Evolutionary conservation across 495 filamentous ascomycete genomes (phyloP).

Genomic region (Hypoxylon perforatum): DNA sequence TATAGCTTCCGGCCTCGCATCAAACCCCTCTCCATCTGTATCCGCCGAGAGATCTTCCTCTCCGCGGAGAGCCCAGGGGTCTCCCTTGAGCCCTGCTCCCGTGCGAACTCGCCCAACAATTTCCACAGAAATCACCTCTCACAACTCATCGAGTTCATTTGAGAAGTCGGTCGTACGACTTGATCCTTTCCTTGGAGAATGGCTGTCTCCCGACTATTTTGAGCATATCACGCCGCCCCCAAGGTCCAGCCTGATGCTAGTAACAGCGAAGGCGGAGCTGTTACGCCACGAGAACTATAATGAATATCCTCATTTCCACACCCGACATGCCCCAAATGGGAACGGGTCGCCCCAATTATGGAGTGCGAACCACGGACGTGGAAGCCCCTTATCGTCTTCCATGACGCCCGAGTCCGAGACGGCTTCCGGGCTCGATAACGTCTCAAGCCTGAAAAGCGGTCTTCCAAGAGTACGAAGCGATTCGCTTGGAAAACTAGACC

Average conservation of each 20-base stretch:
- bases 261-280: slow-evolving; percentile 85
- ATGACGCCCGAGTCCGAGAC: slow-evolving; percentile 18
- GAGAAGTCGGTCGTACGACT: slow-evolving; percentile 76
- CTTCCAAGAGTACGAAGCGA: slow-evolving; percentile 40
- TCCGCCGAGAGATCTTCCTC: slow-evolving; percentile 45
- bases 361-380: slow-evolving; percentile 41
- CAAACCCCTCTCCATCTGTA: slow-evolving; percentile 59
- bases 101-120: slow-evolving; percentile 35
- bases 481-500: slow-evolving; percentile 26
- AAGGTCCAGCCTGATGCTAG: slow-evolving; percentile 84
- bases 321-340: slow-evolving; percentile 43
- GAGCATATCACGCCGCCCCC: slow-evolving; percentile 92
- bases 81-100: slow-evolving; percentile 24
- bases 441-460: slow-evolving; percentile 40
- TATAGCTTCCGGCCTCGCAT: slow-evolving; percentile 87
- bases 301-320: slow-evolving; percentile 55
- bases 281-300: slow-evolving; percentile 74
- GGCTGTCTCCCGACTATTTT: slow-evolving; percentile 93
- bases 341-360: slow-evolving; percentile 51
- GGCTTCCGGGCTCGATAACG: slow-evolving; percentile 36
- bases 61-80: neutral
- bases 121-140: slow-evolving; percentile 12
- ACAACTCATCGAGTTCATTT: slow-evolving; percentile 3
- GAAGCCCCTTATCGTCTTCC: slow-evolving; percentile 23
- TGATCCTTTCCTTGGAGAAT: slow-evolving; percentile 95